Evolutionary conservation across 306 rosid species (phyloP), one percentile per base, ranked within the genome.

Genomic region (Delonix regia): DNA sequence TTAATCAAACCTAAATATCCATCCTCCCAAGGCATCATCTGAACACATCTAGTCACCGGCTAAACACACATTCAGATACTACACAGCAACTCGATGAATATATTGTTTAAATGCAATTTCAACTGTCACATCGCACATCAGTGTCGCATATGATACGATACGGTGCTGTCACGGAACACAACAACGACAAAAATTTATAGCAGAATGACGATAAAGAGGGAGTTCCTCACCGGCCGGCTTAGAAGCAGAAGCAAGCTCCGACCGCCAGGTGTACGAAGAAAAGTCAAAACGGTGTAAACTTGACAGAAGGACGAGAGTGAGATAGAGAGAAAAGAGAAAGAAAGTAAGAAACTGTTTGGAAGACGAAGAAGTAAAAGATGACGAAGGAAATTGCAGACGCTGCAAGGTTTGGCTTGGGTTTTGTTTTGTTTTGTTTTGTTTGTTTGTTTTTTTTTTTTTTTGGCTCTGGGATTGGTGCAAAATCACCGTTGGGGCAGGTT

Each of bases 401-500:
- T 36, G 76, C 76, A 25, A 71, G 34, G 76, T 34, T 24, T 53
- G 25, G 18, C 65, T 72, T 14, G 36, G 65, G 48, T 7, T 12
- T 44, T 1, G 44, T 9, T 0, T 63, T 7, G 15, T 18, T 30
- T 62, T 34, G 6, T 34, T 18, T 4, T 7, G n/a, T n/a, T n/a
- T n/a, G n/a, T n/a, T 18, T 16, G 6, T 33, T 33, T 30, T 30
- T 62, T 36, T 21, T 21, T 36, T 27, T 16, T 25, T 36, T 6
- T 12, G 51, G 77, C 77, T 63, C 57, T 63, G 83, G 83, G 83
- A 80, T 80, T 73, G 79, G 51, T 64, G 83, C 36, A 52, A 39
- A 72, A 72, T 80, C 79, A 80, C 38, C 62, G 82, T 71, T 71
- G 27, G 65, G 52, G 67, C 83, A 59, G 56, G 39, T 80, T 28